These are phyloP conservation scores for Reticulascus tulasneorum DNA, from an alignment of 2,329 filamentous ascomycete species.

Conservation along the genomic window DNA sequence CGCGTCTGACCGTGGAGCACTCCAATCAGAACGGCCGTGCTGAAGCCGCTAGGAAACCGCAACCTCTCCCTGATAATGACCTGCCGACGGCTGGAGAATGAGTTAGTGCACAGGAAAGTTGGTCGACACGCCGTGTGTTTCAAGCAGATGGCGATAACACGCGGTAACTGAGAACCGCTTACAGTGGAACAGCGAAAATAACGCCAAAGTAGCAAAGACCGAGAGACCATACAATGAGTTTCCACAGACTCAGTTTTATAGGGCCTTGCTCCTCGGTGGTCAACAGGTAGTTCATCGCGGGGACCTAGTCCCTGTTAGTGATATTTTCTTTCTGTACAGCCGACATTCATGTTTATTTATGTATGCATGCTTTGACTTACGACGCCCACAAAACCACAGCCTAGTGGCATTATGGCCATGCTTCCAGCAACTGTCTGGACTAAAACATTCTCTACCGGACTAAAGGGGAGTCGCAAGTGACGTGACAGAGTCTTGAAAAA, in stretches of 20 bases:
- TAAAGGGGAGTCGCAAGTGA: conserved; percentile 76
- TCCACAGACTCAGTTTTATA: conserved; percentile 66
- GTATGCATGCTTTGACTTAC: conserved; percentile 29
- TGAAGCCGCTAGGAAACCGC: conserved; percentile 92
- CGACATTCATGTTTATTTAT: neutral
- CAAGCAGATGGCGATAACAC: too few relatives aligned
- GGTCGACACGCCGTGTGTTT: too few relatives aligned
- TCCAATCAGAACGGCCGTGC: conserved; percentile 87
- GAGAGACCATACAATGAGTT: conserved; percentile 83
- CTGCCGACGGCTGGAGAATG: conserved; percentile 60
- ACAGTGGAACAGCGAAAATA: conserved; percentile 88
- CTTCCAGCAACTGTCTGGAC: conserved; percentile 94
- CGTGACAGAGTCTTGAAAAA: conserved; percentile 79
- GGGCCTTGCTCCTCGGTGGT: conserved; percentile 75
- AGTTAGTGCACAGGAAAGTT: neutral
- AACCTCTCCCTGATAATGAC: conserved; percentile 91
- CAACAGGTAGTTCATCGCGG: conserved; percentile 84
- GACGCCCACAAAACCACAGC: conserved; percentile 92
- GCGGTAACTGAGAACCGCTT: conserved; percentile 25
- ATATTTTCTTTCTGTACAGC: neutral
- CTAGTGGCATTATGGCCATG: conserved; percentile 94
- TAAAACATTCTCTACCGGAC: conserved; percentile 92
- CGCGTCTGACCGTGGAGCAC: conserved; percentile 69
- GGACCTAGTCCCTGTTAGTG: conserved; percentile 48
- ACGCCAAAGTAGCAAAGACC: conserved; percentile 96